phyloP scores from a whole-genome alignment of 2,329 filamentous ascomycete species.

The Teratosphaeria zuluensis region DNA sequence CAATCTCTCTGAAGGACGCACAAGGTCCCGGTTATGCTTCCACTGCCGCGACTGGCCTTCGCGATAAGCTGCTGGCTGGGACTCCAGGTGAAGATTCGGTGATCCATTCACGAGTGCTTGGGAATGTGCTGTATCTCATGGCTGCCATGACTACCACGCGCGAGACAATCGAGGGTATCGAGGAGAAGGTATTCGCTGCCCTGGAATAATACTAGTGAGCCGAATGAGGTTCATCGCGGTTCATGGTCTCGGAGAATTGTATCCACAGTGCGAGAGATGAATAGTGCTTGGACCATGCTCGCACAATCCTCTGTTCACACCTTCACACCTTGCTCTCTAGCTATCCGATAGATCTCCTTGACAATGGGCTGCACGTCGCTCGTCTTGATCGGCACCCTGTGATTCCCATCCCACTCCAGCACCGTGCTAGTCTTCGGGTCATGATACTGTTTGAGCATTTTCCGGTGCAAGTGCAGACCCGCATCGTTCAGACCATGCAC shows the following conservation, averaged over 20 bases:
- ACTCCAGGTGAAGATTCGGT: slow-evolving; percentile 28
- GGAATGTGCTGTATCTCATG: slow-evolving; percentile 54
- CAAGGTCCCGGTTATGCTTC: slow-evolving; percentile 46
- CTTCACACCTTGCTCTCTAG: slow-evolving; percentile 38
- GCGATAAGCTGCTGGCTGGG: slow-evolving; percentile 38
- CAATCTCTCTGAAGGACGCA: slow-evolving; percentile 48
- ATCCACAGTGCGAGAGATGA: background rate
- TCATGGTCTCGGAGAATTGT: background rate
- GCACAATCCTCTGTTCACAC: slow-evolving; percentile 12
- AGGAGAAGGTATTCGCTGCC: slow-evolving; percentile 30
- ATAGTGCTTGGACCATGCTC: background rate
- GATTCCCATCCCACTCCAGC: slow-evolving; percentile 64
- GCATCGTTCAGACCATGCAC: slow-evolving; percentile 56
- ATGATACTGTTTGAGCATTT: slow-evolving; percentile 51
- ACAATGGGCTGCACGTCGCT: slow-evolving; percentile 53
- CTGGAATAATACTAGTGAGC: slow-evolving; percentile 4
- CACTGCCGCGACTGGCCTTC: slow-evolving; percentile 44
- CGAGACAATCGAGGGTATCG: slow-evolving; percentile 33
- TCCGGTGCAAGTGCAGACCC: slow-evolving; percentile 49
- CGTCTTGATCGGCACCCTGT: slow-evolving; percentile 60
- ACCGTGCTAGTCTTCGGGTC: slow-evolving; percentile 44
- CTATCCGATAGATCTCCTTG: slow-evolving; percentile 43
- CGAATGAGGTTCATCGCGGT: too few species aligned
- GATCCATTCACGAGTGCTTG: slow-evolving; percentile 51
- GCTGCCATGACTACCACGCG: slow-evolving; percentile 42